phyloP scores from a whole-genome alignment of 2,329 filamentous ascomycete species.

The Cytospora leucostoma region DNA sequence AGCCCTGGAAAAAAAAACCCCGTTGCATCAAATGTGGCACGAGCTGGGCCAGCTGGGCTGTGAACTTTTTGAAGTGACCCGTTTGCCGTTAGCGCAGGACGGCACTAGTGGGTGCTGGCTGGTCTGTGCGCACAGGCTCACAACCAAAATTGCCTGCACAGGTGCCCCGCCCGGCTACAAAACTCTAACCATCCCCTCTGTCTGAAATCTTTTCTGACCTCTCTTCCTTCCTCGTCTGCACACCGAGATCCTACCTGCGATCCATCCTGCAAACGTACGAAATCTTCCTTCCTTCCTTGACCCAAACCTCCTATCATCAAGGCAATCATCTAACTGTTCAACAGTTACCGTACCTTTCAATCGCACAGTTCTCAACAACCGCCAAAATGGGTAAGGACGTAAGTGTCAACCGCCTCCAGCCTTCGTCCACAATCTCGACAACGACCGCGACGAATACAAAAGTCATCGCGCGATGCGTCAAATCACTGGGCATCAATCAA shows the following conservation, averaged over 20 bases:
- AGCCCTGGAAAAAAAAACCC: too few relatives aligned
- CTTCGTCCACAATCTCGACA: not conserved
- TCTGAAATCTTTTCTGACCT: conserved; percentile 24
- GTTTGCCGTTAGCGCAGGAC: conserved; percentile 11
- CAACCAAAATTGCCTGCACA: conserved; percentile 19
- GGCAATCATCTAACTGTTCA: conserved; percentile 21
- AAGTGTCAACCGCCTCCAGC: not conserved
- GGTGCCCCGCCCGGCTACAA: conserved; percentile 20
- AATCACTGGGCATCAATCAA: not conserved
- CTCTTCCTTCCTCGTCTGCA: conserved; percentile 27
- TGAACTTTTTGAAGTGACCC: not conserved
- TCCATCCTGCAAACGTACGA: conserved; percentile 29
- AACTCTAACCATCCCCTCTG: conserved; percentile 23
- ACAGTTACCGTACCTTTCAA: conserved; percentile 25
- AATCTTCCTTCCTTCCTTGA: not conserved
- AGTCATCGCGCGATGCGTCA: not conserved
- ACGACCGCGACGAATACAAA: not conserved
- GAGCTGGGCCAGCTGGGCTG: too few relatives aligned
- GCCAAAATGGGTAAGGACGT: conserved; percentile 27
- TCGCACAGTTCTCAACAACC: conserved; percentile 22
- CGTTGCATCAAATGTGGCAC: too few relatives aligned
- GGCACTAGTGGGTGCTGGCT: conserved; percentile 5
- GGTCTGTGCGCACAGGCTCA: conserved; percentile 20
- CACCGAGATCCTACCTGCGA: conserved; percentile 28
- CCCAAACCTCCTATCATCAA: not conserved